These are phyloP conservation scores for Puccinia triticina DNA, from an alignment of 1,284 basidiomycete species.

Conservation along the genomic window DNA sequence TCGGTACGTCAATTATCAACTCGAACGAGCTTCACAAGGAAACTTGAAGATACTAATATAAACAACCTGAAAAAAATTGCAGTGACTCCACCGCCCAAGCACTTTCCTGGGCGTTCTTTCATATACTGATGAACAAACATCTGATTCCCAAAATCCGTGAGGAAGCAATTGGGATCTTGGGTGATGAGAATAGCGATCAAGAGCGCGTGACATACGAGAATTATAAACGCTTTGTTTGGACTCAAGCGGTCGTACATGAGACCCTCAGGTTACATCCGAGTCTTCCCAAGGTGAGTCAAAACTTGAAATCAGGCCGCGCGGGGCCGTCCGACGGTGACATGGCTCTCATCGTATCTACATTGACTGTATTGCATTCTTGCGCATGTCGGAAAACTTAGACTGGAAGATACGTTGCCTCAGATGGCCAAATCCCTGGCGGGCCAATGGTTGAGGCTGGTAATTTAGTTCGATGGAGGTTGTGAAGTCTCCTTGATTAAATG, in stretches of 20 bases:
- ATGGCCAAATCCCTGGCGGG: conserved; percentile 38
- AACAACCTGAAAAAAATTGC: no score
- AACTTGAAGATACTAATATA: no score
- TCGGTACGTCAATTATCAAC: conserved; percentile 16
- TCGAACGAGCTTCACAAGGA: no score
- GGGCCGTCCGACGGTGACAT: not conserved
- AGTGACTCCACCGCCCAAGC: conserved; percentile 48
- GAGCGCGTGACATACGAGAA: conserved; percentile 37
- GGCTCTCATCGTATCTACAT: not conserved
- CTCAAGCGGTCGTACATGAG: conserved; percentile 53
- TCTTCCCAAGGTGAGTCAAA: conserved; percentile 39
- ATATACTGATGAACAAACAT: conserved; percentile 31
- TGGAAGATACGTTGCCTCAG: conserved; percentile 5
- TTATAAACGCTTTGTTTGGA: conserved; percentile 49
- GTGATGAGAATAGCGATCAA: not conserved
- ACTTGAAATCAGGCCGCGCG: not conserved
- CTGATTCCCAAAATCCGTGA: conserved; percentile 20
- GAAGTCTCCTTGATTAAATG: not conserved
- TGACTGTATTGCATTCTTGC: not conserved
- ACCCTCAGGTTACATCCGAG: conserved; percentile 53
- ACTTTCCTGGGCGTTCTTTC: conserved; percentile 40
- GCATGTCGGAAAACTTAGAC: conserved; percentile 23
- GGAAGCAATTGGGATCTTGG: conserved; percentile 11
- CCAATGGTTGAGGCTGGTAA: conserved; percentile 38
- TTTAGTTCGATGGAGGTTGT: conserved; percentile 37